Conservation (phyloP, 768 basidiomycete species). For the Leccinum subgranulosum region DNA sequence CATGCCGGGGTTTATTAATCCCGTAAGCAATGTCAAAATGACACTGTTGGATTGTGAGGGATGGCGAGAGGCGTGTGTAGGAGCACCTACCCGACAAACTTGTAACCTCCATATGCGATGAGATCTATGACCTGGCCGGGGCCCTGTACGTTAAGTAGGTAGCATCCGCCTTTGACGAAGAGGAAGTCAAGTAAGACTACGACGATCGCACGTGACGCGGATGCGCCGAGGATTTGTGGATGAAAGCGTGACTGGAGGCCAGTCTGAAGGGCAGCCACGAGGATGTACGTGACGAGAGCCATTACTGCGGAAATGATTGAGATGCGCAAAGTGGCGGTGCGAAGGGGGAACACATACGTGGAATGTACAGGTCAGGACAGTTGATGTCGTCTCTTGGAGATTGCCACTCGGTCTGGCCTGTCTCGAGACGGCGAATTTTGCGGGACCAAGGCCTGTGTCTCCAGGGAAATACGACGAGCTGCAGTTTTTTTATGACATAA, state of each 20-base stretch:
- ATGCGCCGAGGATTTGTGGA: conserved; percentile 84
- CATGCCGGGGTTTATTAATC: conserved; percentile 59
- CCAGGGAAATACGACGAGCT: conserved; percentile 94
- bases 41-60: conserved; percentile 50
- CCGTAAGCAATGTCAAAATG: conserved; percentile 73
- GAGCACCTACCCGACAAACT: conserved; percentile 82
- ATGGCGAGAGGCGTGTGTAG: background rate
- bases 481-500: conserved; percentile 89
- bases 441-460: conserved; percentile 85
- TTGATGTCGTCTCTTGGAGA: conserved; percentile 94
- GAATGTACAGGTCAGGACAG: conserved; percentile 95
- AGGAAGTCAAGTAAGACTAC: conserved; percentile 87
- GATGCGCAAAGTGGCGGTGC: background rate
- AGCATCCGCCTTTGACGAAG: conserved; percentile 89
- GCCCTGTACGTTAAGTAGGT: conserved; percentile 84
- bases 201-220: conserved; percentile 77
- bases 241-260: conserved; percentile 83
- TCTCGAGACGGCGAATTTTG: conserved; percentile 60
- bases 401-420: conserved; percentile 70
- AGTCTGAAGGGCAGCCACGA: conserved; percentile 80
- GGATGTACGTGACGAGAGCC: conserved; percentile 94
- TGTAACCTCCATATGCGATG: conserved; percentile 93
- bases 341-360: conserved; percentile 46
- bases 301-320: conserved; percentile 55
- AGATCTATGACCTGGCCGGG: conserved; percentile 73